Evolutionary conservation across 1,284 basidiomycete species (phyloP).

Genomic region (Leucoagaricus sp.): DNA sequence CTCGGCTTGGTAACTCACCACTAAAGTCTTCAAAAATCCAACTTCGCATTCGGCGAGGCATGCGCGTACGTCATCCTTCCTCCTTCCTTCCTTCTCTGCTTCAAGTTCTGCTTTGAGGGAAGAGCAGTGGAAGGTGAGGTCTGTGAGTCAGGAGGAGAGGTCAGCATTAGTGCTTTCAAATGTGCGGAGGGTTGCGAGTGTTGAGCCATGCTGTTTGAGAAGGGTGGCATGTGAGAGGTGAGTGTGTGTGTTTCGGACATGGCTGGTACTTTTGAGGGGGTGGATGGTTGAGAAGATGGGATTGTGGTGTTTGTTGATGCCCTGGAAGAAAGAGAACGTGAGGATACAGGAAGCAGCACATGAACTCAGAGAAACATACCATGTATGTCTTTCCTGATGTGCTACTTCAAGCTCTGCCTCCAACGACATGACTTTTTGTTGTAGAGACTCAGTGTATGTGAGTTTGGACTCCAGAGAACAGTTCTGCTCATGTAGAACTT

Average conservation of each 20-base stretch:
- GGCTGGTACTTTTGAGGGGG: slow-evolving; percentile 44
- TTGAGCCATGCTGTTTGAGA: slow-evolving; percentile 65
- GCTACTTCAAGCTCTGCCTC: slow-evolving; percentile 66
- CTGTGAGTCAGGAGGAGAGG: slow-evolving; percentile 51
- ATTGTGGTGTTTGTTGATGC: too few relatives aligned
- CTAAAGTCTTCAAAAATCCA: slow-evolving; percentile 60
- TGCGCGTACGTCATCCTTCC: slow-evolving; percentile 46
- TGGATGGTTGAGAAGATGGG: slow-evolving; percentile 18
- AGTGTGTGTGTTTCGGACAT: slow-evolving; percentile 55
- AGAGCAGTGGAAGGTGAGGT: slow-evolving; percentile 29
- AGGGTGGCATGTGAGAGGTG: slow-evolving; percentile 61
- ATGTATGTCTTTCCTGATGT: slow-evolving; percentile 54
- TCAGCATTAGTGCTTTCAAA: slow-evolving; percentile 35
- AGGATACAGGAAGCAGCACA: not conserved
- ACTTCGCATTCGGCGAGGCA: slow-evolving; percentile 59
- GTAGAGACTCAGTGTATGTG: slow-evolving; percentile 52
- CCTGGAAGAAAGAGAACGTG: slow-evolving; percentile 17
- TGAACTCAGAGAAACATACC: slow-evolving; percentile 38
- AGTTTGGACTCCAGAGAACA: slow-evolving; percentile 62
- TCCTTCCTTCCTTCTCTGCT: slow-evolving; percentile 42
- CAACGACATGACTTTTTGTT: slow-evolving; percentile 55
- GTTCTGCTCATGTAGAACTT: slow-evolving; percentile 77
- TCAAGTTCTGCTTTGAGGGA: slow-evolving; percentile 23
- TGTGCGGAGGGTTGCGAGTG: slow-evolving; percentile 46
- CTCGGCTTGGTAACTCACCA: slow-evolving; percentile 64